phyloP scores from a whole-genome alignment of 352 stramenopile genomes.

The Phytophthora pini region DNA sequence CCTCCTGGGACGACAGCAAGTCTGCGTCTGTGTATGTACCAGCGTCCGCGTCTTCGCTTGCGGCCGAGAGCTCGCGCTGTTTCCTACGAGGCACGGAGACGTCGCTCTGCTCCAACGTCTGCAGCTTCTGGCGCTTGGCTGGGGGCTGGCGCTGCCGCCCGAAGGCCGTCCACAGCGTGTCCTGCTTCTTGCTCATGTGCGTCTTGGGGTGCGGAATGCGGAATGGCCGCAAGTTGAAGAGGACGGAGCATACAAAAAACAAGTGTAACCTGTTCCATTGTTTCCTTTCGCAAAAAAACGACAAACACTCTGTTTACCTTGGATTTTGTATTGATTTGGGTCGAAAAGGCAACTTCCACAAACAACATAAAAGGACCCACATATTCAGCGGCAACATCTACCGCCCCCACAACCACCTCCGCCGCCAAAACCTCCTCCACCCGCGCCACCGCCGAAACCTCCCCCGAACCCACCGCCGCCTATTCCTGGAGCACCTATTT shows the following conservation, averaged over 20 bases:
- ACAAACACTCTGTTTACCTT: conserved; percentile 3
- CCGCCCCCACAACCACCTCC: no score
- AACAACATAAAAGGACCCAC: no score
- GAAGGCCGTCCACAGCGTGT: conserved; percentile 54
- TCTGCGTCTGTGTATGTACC: conserved; percentile 67
- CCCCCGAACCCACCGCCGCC: background rate
- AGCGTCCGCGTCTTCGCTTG: conserved; percentile 24
- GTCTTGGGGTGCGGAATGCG: conserved; percentile 19
- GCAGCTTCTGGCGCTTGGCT: conserved; percentile 38
- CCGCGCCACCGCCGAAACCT: no score
- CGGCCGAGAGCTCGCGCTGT: background rate
- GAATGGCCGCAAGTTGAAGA: conserved; percentile 9
- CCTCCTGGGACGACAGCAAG: conserved; percentile 65
- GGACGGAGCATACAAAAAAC: background rate
- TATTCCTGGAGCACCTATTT: background rate
- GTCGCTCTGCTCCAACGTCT: conserved; percentile 2
- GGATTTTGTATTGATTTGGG: conserved; percentile 6
- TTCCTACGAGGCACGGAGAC: conserved; percentile 13
- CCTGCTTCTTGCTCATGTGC: conserved; percentile 51
- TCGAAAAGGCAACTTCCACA: background rate
- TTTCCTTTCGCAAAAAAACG: background rate
- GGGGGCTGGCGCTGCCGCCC: conserved; percentile 39
- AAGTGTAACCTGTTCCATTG: conserved; percentile 6
- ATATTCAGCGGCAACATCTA: no score
- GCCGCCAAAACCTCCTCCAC: no score